A percentile compares a stretch with the other conserved stretches of the same genome.
Evolutionary conservation across 768 basidiomycete genomes (phyloP).

Genomic region (Lactifluus piperatus): DNA sequence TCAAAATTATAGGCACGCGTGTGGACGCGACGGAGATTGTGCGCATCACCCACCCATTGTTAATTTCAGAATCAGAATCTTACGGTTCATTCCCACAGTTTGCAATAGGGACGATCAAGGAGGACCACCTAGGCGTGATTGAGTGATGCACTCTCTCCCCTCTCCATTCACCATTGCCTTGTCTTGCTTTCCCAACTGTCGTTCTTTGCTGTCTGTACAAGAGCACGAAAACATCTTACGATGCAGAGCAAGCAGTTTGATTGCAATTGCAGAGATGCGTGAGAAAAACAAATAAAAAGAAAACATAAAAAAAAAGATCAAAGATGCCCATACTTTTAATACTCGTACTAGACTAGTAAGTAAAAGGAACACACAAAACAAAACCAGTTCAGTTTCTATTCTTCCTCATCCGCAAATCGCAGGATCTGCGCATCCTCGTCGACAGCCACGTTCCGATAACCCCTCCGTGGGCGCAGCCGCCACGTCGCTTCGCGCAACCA

Average conservation of each 20-base stretch:
- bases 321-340: background rate
- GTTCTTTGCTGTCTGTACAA: slow-evolving; percentile 1
- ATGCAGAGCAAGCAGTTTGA: background rate
- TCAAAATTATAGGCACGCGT: slow-evolving; percentile 97
- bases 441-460: slow-evolving; percentile 63
- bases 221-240: background rate
- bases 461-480: slow-evolving; percentile 43
- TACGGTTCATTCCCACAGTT: slow-evolving; percentile 50
- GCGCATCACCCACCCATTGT: slow-evolving; percentile 34
- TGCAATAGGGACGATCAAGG: slow-evolving; percentile 96
- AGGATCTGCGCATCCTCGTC: slow-evolving; percentile 87
- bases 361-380: background rate
- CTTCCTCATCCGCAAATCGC: slow-evolving; percentile 73
- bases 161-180: background rate
- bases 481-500: slow-evolving; percentile 32
- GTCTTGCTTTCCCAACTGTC: background rate
- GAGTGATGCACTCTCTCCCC: slow-evolving; percentile 38
- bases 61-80: background rate
- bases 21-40: slow-evolving; percentile 98
- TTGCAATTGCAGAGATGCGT: background rate
- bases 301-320: background rate
- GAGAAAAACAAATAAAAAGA: background rate
- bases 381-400: background rate
- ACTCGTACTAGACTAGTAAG: background rate
- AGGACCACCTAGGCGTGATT: slow-evolving; percentile 93